Base-by-base conservation (phyloP, 1,284 basidiomycete species). In the Trichosporon sp. region DNA sequence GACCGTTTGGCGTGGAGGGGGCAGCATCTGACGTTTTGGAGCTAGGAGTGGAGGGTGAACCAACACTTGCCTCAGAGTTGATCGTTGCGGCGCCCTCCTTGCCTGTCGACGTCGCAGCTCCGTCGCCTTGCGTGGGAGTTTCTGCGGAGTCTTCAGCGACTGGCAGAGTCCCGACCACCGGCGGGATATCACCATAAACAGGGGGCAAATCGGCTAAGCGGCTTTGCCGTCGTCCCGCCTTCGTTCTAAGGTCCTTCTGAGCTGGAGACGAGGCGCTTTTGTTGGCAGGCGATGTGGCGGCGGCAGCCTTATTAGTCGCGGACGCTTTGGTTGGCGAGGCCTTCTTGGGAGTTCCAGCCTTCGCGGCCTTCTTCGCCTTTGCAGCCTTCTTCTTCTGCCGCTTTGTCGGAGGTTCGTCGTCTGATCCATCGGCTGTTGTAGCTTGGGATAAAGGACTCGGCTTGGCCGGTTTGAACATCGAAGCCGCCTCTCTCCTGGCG, bases 361-460 rank as follows among this genome's bases (percentile, higher is more conserved):
- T 14, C 5, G 36, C 29, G 9, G n/a, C 33, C 1, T 52, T 44
- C 32, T 36, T 52, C 27, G 25, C 14, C 29, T n/a, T n/a, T n/a
- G 36, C 14, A 13, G 10, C 44, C 23, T 25, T 31, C 40, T 66
- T 59, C 56, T 62, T 64, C 58, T n/a, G n/a, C n/a, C n/a, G n/a
- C n/a, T 56, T 57, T 19, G 56, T 25, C 27, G 49, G 25, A 19
- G 49, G 49, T 16, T 54, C 49, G 13, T 54, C 49, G 27, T 54
- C 56, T 34, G 58, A 27, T 61, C 29, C 9, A 23, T 61, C 10
- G 4, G 59, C 62, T 8, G 59, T 60, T 3, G 68, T 57, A 2
- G 66, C 44, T 32, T 69, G 67, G 10, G 68, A 63, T 3, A 74
- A 58, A 1, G 73, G 73, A 40, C 71, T 73, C 7, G 73, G 73